Evolutionary conservation across 169 alveolate genomes (phyloP).

Genomic region (Condylostoma magnum): DNA sequence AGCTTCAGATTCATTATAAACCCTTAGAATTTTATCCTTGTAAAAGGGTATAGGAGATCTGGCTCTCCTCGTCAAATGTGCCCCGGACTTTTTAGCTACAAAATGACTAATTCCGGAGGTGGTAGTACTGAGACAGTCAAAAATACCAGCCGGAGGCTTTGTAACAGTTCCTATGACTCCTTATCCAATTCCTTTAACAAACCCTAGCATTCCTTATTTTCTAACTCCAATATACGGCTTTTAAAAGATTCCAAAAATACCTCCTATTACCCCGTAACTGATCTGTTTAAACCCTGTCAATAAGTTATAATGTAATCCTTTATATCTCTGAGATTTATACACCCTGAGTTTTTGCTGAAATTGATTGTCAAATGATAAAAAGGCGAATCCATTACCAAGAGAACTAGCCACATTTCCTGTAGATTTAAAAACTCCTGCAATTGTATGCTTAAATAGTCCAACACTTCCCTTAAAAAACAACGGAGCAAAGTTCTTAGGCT

Average conservation of each 20-base stretch:
- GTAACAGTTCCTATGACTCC: slow-evolving; percentile 32
- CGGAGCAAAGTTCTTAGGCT: slow-evolving; percentile 7
- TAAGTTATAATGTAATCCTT: background rate
- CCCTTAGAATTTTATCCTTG: background rate
- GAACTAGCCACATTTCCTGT: slow-evolving; percentile 14
- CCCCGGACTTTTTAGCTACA: background rate
- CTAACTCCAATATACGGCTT: slow-evolving; percentile 9
- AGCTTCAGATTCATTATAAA: slow-evolving; percentile 2
- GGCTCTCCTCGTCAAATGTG: background rate
- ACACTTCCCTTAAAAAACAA: slow-evolving; percentile 16
- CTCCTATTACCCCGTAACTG: slow-evolving; percentile 17
- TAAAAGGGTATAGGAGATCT: slow-evolving; percentile 15
- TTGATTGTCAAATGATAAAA: slow-evolving; percentile 12
- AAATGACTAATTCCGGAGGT: slow-evolving; percentile 3
- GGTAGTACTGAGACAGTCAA: slow-evolving; percentile 4
- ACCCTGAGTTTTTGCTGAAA: background rate
- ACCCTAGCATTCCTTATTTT: slow-evolving; percentile 12
- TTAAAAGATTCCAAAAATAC: slow-evolving; percentile 10
- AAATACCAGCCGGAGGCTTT: slow-evolving; percentile 27
- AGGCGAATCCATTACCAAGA: slow-evolving; percentile 9
- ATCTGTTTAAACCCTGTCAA: slow-evolving; percentile 6
- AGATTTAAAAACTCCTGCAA: slow-evolving; percentile 20
- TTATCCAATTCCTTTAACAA: slow-evolving; percentile 21
- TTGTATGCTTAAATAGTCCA: slow-evolving; percentile 12
- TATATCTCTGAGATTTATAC: background rate